Conservation (phyloP, 2,329 filamentous ascomycete species). For the Penicillium sp. region DNA sequence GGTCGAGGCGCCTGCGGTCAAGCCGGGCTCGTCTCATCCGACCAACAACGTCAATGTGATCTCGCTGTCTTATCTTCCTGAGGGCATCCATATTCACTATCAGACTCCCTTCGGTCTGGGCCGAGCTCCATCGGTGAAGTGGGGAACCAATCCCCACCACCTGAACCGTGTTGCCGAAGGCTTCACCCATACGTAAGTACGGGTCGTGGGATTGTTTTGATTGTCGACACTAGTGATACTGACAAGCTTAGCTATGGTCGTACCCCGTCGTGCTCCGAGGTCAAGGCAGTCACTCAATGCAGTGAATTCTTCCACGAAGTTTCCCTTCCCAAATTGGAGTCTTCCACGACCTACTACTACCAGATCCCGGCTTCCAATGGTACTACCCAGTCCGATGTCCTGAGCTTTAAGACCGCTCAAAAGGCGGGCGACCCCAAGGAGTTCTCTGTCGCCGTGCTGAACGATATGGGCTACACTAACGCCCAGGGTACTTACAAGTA, state of each 20-base stretch:
- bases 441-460: slow-evolving; percentile 50
- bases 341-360: slow-evolving; percentile 53
- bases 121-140: slow-evolving; percentile 43
- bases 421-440: slow-evolving; percentile 42
- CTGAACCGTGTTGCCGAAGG: slow-evolving; percentile 41
- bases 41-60: slow-evolving; percentile 56
- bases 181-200: slow-evolving; percentile 40
- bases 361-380: slow-evolving; percentile 50
- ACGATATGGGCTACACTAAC: slow-evolving; percentile 57
- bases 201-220: neutral
- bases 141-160: slow-evolving; percentile 38
- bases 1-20: slow-evolving; percentile 51
- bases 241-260: slow-evolving; percentile 44
- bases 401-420: slow-evolving; percentile 49
- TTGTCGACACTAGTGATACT: too few species aligned
- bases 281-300: slow-evolving; percentile 49
- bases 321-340: slow-evolving; percentile 40
- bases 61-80: slow-evolving; percentile 48
- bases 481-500: slow-evolving; percentile 49
- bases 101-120: slow-evolving; percentile 56
- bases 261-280: slow-evolving; percentile 50
- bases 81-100: slow-evolving; percentile 54
- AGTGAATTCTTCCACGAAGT: slow-evolving; percentile 55
- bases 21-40: slow-evolving; percentile 42
- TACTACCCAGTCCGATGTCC: slow-evolving; percentile 47